Evolutionary conservation across 1,284 basidiomycete species (phyloP), one percentile per base, ranked within the genome.

Genomic region (Moesziomyces antarcticus): DNA sequence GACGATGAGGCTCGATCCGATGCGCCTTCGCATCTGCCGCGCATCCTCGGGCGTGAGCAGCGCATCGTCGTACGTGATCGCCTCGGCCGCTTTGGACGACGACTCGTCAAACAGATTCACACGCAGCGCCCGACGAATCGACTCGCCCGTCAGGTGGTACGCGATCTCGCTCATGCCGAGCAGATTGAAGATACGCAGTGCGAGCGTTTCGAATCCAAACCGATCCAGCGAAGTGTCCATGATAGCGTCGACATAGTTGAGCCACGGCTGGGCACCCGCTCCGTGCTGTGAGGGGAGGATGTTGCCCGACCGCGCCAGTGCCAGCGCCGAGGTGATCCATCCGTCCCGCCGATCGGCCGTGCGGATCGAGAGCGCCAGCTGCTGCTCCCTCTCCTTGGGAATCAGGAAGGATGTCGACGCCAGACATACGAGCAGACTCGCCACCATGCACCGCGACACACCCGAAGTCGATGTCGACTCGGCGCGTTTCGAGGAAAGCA

Each of bases 281-380:
- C 18, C 18, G 7, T n/a, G 5, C 27, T 16, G 9, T 9, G 42
- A 20, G 46, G 30, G 22, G 40, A 52, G 24, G 11, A 27, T 21
- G 20, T 27, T 44, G 16, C 66, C 66, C n/a, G 25, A 25, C 5
- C 60, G 60, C 35, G 35, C 66, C n/a, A 69, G 59, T 1, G 60
- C 66, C 5, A 69, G 33, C 1, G 66, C 66, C 21, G 56, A 46
- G 1, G 66, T 59, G 49, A 69, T 52, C 66, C 66, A 69, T 9
- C 11, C n/a, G 33, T 69, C 66, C 10, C 66, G 30, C 41, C 63
- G 66, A 11, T 63, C 60, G 5, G 56, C 66, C 41, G 59, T 49
- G 8, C 44, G 49, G 10, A 51, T 37, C 0, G 49, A 49, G 13
- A 69, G 30, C 11, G 48, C 40, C 20, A 69, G 24, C 46, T 59